phyloP scores from a whole-genome alignment of 768 basidiomycete genomes.

The Sporobolomyces pararoseus region DNA sequence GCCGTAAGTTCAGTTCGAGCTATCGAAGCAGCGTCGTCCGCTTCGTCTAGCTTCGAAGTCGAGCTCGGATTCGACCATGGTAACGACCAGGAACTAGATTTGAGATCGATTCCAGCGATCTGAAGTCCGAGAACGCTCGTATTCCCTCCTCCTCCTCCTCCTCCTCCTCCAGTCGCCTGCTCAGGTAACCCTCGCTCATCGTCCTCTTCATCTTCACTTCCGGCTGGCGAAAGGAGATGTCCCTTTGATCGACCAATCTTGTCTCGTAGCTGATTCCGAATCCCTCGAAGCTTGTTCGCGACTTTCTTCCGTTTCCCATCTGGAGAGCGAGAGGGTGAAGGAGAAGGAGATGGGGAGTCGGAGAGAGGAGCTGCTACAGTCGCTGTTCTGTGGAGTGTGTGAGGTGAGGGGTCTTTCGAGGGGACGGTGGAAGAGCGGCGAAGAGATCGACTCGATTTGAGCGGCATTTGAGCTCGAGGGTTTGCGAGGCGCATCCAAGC shows the following conservation, averaged over 20 bases:
- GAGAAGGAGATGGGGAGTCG: slow-evolving; percentile 1
- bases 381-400: background rate
- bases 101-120: slow-evolving; percentile 3
- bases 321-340: too few species aligned
- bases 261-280: slow-evolving; percentile 4
- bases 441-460: background rate
- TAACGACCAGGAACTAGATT: background rate
- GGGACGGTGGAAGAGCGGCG: background rate
- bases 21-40: background rate
- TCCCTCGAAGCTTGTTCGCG: slow-evolving; percentile 8
- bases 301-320: background rate
- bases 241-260: background rate
- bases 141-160: slow-evolving; percentile 1
- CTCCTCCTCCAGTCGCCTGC: background rate
- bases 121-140: slow-evolving; percentile 2
- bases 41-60: background rate
- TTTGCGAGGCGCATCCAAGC: background rate
- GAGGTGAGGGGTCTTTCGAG: background rate
- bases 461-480: background rate
- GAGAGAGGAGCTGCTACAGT: background rate
- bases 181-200: too few species aligned
- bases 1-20: background rate
- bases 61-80: slow-evolving; percentile 1
- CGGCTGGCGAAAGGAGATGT: background rate
- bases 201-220: background rate